These are phyloP conservation scores for Candida dajiaensis DNA, from an alignment of 805 yeast genomes.

Conservation along the genomic window DNA sequence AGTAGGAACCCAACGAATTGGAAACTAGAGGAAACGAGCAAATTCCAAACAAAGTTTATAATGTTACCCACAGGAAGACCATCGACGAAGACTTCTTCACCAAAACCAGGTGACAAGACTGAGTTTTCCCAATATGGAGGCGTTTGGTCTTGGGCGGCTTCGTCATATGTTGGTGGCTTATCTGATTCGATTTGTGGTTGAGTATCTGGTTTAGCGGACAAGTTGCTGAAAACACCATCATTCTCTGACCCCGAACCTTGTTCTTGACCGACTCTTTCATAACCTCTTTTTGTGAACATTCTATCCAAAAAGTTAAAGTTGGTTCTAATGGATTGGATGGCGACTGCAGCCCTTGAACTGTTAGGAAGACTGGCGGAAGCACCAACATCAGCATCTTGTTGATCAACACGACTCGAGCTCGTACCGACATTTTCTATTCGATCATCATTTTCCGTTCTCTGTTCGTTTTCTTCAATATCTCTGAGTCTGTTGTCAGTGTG, in stretches of 20 bases:
- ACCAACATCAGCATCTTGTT: neutral
- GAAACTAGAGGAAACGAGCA: conserved; percentile 82
- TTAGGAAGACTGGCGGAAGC: neutral
- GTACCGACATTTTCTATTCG: neutral
- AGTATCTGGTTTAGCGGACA: conserved; percentile 81
- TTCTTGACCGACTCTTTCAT: conserved; percentile 7
- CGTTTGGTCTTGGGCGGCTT: conserved; percentile 87
- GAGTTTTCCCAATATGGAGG: conserved; percentile 98
- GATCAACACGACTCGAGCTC: neutral
- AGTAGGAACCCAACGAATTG: conserved; percentile 90
- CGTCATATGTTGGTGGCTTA: conserved; percentile 83
- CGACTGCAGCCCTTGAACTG: conserved; percentile 1
- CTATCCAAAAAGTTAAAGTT: conserved; percentile 35
- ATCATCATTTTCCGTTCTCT: neutral
- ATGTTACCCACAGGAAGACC: conserved; percentile 93
- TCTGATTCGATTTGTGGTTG: conserved; percentile 34
- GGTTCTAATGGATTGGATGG: conserved; percentile 25
- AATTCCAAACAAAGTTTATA: conserved; percentile 87
- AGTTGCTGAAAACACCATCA: conserved; percentile 92
- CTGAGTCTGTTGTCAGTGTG: conserved; percentile 2
- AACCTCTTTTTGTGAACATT: conserved; percentile 18
- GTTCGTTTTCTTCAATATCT: neutral
- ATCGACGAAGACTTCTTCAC: conserved; percentile 87
- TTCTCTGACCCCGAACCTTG: conserved; percentile 32
- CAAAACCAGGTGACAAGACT: conserved; percentile 65